Conservation (phyloP, 1,284 basidiomycete genomes). For the Pascua sp. region DNA sequence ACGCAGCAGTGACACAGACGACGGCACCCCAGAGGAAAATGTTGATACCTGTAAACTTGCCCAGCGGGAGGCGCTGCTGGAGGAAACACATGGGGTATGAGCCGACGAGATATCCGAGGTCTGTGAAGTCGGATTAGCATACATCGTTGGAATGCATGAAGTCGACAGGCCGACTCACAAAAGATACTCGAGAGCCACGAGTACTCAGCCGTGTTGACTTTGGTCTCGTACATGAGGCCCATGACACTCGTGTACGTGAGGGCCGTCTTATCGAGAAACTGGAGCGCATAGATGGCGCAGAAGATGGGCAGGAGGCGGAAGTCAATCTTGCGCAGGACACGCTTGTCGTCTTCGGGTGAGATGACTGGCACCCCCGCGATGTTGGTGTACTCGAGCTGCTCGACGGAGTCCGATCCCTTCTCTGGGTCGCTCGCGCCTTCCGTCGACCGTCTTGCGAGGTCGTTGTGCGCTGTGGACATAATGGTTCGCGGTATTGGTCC, state of each 20-base stretch:
- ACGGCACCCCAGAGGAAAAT: slow-evolving; percentile 19
- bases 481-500: too few species aligned
- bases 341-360: background rate
- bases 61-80: slow-evolving; percentile 19
- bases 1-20: slow-evolving; percentile 19
- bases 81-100: slow-evolving; percentile 20
- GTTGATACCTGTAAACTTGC: slow-evolving; percentile 7
- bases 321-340: background rate
- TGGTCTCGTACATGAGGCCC: slow-evolving; percentile 2
- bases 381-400: too few species aligned
- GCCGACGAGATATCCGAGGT: slow-evolving; percentile 20
- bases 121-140: background rate
- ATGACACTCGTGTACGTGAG: slow-evolving; percentile 9
- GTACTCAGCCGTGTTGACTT: slow-evolving; percentile 11
- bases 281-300: slow-evolving; percentile 12
- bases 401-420: too few species aligned
- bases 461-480: too few species aligned
- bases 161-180: slow-evolving; percentile 4
- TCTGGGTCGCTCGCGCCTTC: too few species aligned
- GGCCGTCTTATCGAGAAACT: slow-evolving; percentile 8
- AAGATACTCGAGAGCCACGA: slow-evolving; percentile 20
- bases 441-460: too few species aligned
- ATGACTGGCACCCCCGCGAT: too few species aligned
- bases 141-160: background rate
- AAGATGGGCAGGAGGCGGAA: slow-evolving; percentile 4